Base-by-base conservation (phyloP, 75 land plant species). In the Sequoiadendron giganteum region DNA sequence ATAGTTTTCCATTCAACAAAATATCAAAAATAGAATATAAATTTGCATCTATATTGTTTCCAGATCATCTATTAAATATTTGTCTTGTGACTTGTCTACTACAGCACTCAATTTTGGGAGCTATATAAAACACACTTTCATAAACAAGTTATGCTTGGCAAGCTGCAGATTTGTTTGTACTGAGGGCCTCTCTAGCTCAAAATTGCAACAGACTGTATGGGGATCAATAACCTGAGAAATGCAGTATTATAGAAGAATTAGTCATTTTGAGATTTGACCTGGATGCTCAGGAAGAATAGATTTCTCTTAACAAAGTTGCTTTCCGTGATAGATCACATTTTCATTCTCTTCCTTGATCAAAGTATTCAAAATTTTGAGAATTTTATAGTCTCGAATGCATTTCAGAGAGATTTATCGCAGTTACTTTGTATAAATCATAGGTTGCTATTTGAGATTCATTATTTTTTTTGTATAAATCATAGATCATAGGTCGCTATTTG, bases 81-180 rank as follows among this genome's bases (percentile, higher is more conserved):
- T 73, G 11, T 73, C 38, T 32, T 73, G 3, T 34, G 34, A 32
- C 38, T 73, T 34, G 77, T 73, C 14, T 55, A 54, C 28, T 85
- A 42, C 86, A 85, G 86, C 42, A 38, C 34, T 55, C 52, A 85
- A 8, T 85, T 85, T 55, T 85, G 86, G 86, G 86, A 85, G 58
- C 65, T 85, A 55, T 85, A 85, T 38, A 85, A 85, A 55, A 52
- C 86, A 85, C 68, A 85, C 10, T 85, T 85, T 52, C 86, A 85
- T 85, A 36, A 85, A 52, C 65, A 85, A 85, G 86, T 85, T 36
- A 85, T 54, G 61, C 56, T 54, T 21, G 19, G 65, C 42, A 85
- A 85, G 40, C 5, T 85, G 86, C 36, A 36, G 65, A n/a, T 85
- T 85, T 85, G 86, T 55, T 52, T 85, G 65, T 85, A 85, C 65